Evolutionary conservation across 2,329 filamentous ascomycete genomes (phyloP).

Genomic region (Microdochium bolleyi): DNA sequence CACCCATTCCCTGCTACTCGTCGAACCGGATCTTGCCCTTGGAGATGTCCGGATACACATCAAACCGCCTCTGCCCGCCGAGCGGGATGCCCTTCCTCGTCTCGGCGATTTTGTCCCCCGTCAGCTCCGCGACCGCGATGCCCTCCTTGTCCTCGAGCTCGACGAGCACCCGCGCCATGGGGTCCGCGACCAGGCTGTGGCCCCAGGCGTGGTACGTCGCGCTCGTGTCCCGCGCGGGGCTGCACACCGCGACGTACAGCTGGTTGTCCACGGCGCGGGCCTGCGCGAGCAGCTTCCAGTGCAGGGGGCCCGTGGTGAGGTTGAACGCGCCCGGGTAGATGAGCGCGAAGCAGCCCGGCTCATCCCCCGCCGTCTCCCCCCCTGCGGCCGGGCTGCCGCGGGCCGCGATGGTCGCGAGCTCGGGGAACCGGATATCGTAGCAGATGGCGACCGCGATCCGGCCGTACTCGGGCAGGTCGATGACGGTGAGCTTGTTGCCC

Average conservation of each 20-base stretch:
- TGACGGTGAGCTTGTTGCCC: conserved; percentile 75
- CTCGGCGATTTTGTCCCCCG: conserved; percentile 60
- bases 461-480: conserved; percentile 84
- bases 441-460: conserved; percentile 86
- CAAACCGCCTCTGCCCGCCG: conserved; percentile 77
- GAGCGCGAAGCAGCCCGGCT: conserved; percentile 71
- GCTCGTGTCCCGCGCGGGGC: conserved; percentile 71
- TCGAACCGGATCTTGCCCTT: conserved; percentile 38
- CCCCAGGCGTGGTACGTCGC: conserved; percentile 86
- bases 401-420: conserved; percentile 83
- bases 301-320: conserved; percentile 80
- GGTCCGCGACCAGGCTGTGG: conserved; percentile 82
- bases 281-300: conserved; percentile 80
- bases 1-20: conserved; percentile 7
- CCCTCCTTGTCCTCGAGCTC: conserved; percentile 74
- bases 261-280: conserved; percentile 90
- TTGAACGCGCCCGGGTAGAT: conserved; percentile 98
- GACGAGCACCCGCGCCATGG: conserved; percentile 72
- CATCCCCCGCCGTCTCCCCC: no score
- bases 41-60: conserved; percentile 90
- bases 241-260: conserved; percentile 87
- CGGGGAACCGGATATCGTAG: conserved; percentile 96
- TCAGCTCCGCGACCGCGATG: conserved; percentile 66
- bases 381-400: no score
- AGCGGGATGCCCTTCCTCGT: conserved; percentile 79